Evolutionary conservation across 2,329 filamentous ascomycete genomes (phyloP).

Genomic region (Bipolaris gigantea): DNA sequence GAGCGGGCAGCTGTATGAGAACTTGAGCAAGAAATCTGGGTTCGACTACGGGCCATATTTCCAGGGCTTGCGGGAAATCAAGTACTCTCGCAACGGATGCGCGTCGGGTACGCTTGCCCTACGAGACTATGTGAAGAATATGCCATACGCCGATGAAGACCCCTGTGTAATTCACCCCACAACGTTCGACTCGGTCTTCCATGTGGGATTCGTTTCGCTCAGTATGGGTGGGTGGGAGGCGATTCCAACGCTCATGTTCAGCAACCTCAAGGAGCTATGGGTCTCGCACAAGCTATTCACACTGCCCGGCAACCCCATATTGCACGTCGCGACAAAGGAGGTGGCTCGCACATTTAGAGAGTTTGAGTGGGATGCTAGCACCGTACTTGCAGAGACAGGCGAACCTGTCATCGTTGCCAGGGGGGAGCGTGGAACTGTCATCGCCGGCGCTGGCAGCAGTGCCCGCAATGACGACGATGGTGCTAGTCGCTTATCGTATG

Average conservation of each 20-base stretch:
- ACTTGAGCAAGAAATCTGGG: conserved; percentile 1
- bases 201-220: conserved; percentile 7
- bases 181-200: conserved; percentile 7
- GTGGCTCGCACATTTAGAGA: conserved; percentile 9
- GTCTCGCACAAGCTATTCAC: conserved; percentile 10
- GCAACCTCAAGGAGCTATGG: conserved; percentile 7
- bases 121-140: conserved; percentile 3
- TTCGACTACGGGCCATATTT: conserved; percentile 18
- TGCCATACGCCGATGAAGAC: conserved; percentile 6
- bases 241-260: conserved; percentile 6
- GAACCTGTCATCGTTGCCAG: conserved; percentile 8
- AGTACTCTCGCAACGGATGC: conserved; percentile 7
- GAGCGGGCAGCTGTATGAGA: conserved; percentile 12
- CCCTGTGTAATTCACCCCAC: conserved; percentile 8
- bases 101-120: conserved; percentile 7
- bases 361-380: conserved; percentile 13
- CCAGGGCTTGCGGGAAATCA: conserved; percentile 12
- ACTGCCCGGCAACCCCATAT: conserved; percentile 2
- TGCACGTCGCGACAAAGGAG: conserved; percentile 7
- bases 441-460: conserved; percentile 5
- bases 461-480: conserved; percentile 7
- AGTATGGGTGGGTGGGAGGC: conserved; percentile 10
- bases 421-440: conserved; percentile 10
- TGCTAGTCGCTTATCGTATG: conserved; percentile 10
- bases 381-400: conserved; percentile 9